A percentile compares a stretch with the other conserved stretches of the same genome.
These are phyloP conservation scores for Populus pruinosa DNA, from an alignment of 345 rosid species.

Conservation along the genomic window DNA sequence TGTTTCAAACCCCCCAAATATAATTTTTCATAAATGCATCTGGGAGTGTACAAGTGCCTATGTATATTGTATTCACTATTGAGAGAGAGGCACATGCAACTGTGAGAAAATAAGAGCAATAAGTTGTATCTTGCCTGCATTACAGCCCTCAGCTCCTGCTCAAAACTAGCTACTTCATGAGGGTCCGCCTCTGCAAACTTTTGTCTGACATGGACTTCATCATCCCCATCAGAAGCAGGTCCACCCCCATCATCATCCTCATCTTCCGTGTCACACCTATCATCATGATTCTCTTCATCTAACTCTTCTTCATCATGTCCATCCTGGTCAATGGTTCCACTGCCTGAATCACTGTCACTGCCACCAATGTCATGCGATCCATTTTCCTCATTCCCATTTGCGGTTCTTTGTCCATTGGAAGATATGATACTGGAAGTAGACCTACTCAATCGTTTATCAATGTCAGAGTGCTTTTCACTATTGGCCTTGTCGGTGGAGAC, in stretches of 20 bases:
- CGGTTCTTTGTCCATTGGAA: slow-evolving; percentile 42
- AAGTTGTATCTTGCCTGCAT: slow-evolving; percentile 58
- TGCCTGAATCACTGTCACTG: slow-evolving; percentile 81
- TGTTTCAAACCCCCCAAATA: background rate
- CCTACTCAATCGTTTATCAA: slow-evolving; percentile 53
- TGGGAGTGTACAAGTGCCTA: background rate
- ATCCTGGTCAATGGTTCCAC: slow-evolving; percentile 65
- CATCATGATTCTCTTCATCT: slow-evolving; percentile 77
- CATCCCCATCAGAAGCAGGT: slow-evolving; percentile 83
- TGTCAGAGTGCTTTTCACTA: slow-evolving; percentile 58
- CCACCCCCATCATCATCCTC: slow-evolving; percentile 59
- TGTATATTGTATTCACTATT: background rate
- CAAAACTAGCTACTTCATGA: slow-evolving; percentile 72
- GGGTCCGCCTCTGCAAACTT: slow-evolving; percentile 75
- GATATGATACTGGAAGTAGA: slow-evolving; percentile 39
- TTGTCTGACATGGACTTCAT: slow-evolving; percentile 85
- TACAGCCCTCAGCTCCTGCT: slow-evolving; percentile 84
- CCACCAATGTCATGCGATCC: slow-evolving; percentile 56
- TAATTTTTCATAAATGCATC: background rate
- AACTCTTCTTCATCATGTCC: slow-evolving; percentile 70
- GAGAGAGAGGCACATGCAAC: background rate
- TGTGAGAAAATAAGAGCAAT: slow-evolving; percentile 1
- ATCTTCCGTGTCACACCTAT: slow-evolving; percentile 59
- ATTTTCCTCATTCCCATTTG: slow-evolving; percentile 60
- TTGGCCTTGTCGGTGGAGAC: slow-evolving; percentile 54